phyloP scores from a whole-genome alignment of 345 rosid genomes.

The Citrus reticulata region DNA sequence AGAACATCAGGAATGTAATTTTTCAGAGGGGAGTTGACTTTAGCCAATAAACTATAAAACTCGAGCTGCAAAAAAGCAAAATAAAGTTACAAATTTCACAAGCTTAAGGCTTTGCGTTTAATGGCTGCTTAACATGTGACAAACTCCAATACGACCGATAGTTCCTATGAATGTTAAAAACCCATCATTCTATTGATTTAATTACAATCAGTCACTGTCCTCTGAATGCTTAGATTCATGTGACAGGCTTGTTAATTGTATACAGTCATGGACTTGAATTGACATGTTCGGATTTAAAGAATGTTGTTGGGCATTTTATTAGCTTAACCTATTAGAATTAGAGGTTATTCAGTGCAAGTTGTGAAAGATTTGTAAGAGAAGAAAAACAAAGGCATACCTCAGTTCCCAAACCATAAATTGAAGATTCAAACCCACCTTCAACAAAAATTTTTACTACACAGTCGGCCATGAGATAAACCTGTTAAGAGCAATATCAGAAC shows the following conservation, averaged over 20 bases:
- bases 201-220: background rate
- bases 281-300: background rate
- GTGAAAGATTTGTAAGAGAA: background rate
- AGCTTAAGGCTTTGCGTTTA: background rate
- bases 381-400: conserved; percentile 48
- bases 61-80: conserved; percentile 65
- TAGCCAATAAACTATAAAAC: conserved; percentile 54
- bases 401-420: conserved; percentile 77
- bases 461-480: conserved; percentile 83
- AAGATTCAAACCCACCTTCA: conserved; percentile 80
- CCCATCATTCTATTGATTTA: background rate
- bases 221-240: background rate
- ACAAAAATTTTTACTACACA: conserved; percentile 72
- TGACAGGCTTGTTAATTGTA: background rate
- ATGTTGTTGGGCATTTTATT: background rate
- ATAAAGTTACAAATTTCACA: conserved; percentile 11
- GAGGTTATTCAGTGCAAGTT: background rate
- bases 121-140: background rate
- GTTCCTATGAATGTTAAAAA: background rate
- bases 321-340: background rate
- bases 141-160: background rate
- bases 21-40: conserved; percentile 56
- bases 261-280: background rate
- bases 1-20: conserved; percentile 64
- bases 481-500: conserved; percentile 19